These are phyloP conservation scores for Bruguiera gymnorhiza DNA, from an alignment of 345 rosid genomes.

Conservation along the genomic window DNA sequence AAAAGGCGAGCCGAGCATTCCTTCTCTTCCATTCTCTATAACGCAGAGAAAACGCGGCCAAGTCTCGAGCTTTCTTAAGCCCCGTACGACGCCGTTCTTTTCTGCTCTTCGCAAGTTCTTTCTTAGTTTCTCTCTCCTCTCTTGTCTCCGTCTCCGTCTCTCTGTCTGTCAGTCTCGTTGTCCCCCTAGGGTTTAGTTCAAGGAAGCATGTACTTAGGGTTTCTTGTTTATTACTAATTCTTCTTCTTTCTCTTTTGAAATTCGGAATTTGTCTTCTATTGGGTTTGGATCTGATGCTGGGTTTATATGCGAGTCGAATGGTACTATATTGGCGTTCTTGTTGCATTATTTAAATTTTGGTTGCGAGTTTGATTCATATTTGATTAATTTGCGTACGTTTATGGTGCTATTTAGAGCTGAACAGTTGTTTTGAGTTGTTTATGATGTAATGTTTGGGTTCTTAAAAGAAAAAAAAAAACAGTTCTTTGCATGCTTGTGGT, in stretches of 20 bases:
- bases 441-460: too few relatives aligned
- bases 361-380: too few relatives aligned
- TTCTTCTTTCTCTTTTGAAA: background rate
- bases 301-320: background rate
- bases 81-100: background rate
- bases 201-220: constrained; percentile 7
- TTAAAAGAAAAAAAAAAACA: too few relatives aligned
- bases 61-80: background rate
- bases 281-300: background rate
- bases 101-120: too few relatives aligned
- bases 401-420: too few relatives aligned
- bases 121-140: background rate
- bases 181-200: constrained; percentile 2
- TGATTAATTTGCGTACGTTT: too few relatives aligned
- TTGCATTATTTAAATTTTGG: too few relatives aligned
- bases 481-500: too few relatives aligned
- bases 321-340: too few relatives aligned
- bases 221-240: background rate
- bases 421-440: too few relatives aligned
- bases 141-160: background rate
- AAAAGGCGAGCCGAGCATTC: background rate
- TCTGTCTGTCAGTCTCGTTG: background rate
- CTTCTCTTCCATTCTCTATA: background rate
- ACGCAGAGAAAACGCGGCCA: constrained; percentile 2
- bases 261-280: background rate